Base-by-base conservation (phyloP, 164 flowering plant species). In the Protea cynaroides region DNA sequence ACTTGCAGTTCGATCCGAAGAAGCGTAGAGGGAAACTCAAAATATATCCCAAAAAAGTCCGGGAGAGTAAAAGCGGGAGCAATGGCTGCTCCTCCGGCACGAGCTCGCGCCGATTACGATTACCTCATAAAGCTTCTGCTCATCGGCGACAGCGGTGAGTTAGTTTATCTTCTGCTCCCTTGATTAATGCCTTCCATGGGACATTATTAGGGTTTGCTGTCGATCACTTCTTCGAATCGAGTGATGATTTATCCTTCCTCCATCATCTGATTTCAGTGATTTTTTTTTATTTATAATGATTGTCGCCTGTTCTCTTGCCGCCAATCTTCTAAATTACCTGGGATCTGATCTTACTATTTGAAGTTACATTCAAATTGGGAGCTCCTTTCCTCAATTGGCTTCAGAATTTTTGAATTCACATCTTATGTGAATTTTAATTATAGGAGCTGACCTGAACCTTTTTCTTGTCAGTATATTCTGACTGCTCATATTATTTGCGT, bases 51-150 rank as follows among this genome's bases (percentile, higher is more conserved):
- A 29, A 29, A 40, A 40, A 40, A 8, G 8, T 12, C 46, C 46
- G 1, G 18, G 25, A 25, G 25, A 25, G 57, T 12, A 18, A 13
- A 25, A 56, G 8, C 25, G 25, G 40, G 25, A 15, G 51, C 51
- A 46, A 78, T 78, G 81, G 82, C 82, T 59, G 77, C 69, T 34
- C 71, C 78, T 43, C 84, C 84, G 49, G 74, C 80, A 23, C 66
- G 84, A 70, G 79, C 79, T 70, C 82, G 80, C 18, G 82, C 84
- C 18, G 82, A 81, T 64, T 81, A 81, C 64, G 84, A 81, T 71
- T 76, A 72, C 65, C 79, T 81, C 38, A 67, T 78, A n/a, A 78
- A 78, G 67, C 81, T 78, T 54, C 81, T 78, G 21, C 74, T 78
- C 65, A 78, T 81, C 73, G 84, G 84, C 36, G 82, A 81, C 54